Conservation (phyloP, 371 early-diverging fungal genomes). For the Haplosporangium sp. region DNA sequence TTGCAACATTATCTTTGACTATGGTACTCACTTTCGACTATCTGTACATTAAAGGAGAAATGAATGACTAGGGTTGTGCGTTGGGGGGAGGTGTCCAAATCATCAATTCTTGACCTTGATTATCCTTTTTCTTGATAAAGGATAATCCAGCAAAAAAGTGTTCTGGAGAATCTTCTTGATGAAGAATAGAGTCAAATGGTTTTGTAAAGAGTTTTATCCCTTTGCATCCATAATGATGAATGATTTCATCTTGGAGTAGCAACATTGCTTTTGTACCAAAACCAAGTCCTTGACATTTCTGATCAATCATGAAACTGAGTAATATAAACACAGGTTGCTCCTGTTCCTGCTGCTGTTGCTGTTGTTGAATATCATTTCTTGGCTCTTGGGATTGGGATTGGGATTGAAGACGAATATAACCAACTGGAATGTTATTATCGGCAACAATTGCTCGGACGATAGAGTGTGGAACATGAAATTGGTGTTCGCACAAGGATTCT, state of each 20-base stretch:
- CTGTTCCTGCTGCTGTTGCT: neutral
- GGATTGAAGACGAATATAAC: constrained; percentile 31
- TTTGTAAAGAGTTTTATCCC: constrained; percentile 24
- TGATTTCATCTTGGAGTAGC: constrained; percentile 21
- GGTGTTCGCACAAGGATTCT: constrained; percentile 51
- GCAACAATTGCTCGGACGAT: constrained; percentile 36
- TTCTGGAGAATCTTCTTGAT: constrained; percentile 42
- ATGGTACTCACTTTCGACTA: too few species aligned
- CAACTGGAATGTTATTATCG: constrained; percentile 22
- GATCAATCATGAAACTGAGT: constrained; percentile 45
- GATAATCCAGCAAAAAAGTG: constrained; percentile 36
- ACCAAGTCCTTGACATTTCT: constrained; percentile 41
- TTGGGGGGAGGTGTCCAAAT: constrained; percentile 7
- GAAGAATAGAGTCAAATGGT: constrained; percentile 19
- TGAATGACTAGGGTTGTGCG: too few species aligned
- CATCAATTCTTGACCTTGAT: constrained; percentile 8
- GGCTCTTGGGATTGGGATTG: neutral
- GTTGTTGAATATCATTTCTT: neutral
- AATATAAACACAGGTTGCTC: neutral
- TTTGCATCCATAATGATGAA: neutral
- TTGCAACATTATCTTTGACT: too few species aligned
- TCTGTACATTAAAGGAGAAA: too few species aligned
- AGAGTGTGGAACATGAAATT: constrained; percentile 30
- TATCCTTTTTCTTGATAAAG: constrained; percentile 8
- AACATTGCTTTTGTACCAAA: constrained; percentile 42